A percentile compares a stretch with the other conserved stretches of the same genome.
These are phyloP conservation scores for Rhododendron henanense DNA, from an alignment of 148 eudicot species.

Conservation along the genomic window DNA sequence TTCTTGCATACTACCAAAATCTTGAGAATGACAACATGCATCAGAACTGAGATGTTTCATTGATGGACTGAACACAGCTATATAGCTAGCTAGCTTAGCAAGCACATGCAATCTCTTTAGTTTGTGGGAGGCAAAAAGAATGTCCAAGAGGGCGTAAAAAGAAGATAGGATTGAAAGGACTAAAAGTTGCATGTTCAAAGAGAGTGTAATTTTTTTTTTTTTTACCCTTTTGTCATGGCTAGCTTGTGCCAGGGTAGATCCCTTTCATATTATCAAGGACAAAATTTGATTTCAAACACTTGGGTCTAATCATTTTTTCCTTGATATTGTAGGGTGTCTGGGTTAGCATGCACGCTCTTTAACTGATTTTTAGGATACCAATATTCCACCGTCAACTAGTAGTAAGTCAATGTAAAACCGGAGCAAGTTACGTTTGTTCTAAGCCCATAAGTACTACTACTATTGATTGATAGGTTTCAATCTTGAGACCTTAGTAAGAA, in stretches of 20 bases:
- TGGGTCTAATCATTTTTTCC: neutral
- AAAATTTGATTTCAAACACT: conserved; percentile 3
- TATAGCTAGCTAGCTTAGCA: neutral
- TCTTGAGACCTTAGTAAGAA: neutral
- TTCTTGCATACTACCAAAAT: neutral
- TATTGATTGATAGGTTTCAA: neutral
- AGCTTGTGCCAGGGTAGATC: neutral
- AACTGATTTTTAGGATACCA: no score
- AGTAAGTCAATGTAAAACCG: neutral
- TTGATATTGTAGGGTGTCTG: neutral
- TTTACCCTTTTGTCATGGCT: neutral
- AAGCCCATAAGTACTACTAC: neutral
- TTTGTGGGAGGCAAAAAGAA: conserved; percentile 4
- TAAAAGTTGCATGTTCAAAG: neutral
- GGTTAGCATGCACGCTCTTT: neutral
- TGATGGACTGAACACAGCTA: neutral
- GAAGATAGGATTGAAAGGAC: conserved; percentile 1
- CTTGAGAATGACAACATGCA: conserved; percentile 1
- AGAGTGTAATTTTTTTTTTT: no score
- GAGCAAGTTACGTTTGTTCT: no score
- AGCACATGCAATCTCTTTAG: neutral
- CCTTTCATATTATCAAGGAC: conserved; percentile 1
- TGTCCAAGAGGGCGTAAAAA: neutral
- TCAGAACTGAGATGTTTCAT: neutral
- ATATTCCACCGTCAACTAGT: neutral